Base-by-base conservation (phyloP, 257 asterid species). In the Plantago major region DNA sequence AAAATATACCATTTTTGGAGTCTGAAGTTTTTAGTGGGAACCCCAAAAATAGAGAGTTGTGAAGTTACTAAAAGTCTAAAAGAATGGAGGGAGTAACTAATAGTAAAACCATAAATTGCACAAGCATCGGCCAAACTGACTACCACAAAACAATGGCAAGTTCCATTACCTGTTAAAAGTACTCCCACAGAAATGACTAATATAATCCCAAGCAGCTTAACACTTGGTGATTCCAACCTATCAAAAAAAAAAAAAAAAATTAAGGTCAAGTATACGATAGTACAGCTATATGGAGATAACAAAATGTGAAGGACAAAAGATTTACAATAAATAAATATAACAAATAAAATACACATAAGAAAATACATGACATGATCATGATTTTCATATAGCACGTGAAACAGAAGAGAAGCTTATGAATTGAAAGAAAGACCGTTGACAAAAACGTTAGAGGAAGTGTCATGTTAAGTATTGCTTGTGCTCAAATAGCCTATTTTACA, bases 161-260 rank as follows among this genome's bases (percentile, higher is more conserved):
- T 45, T 56, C 38, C 50, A 65, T 26, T 82, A 93, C 99, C 99
- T 60, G 99, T 93, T 76, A 93, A 82, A 71, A 89, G 73, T 76
- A 93, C 73, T 60, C 99, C 97, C 65, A 76, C 40, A 14, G 97
- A 93, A 63, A 93, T 93, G 55, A 93, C 66, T 48, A 73, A 61
- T 59, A 93, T 93, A 73, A 93, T 90, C 53, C 95, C 96, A 19
- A 93, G 79, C 73, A 93, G 93, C 87, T 84, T 85, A 59, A 84
- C 60, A 80, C 99, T 93, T 45, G 99, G 99, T 52, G 99, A 79
- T 72, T 93, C 99, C 95, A 93, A 79, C 82, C 99, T 89, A 68
- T 22, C 63, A 76, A 33, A 33, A 33, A 33, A 33, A 7, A 33
- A 33, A 4, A 56, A 5, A 49, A 47, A 51, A 58, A 48, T 43